Conservation (phyloP, 78 protist genomes). For the Dictyostelium intermedium region DNA sequence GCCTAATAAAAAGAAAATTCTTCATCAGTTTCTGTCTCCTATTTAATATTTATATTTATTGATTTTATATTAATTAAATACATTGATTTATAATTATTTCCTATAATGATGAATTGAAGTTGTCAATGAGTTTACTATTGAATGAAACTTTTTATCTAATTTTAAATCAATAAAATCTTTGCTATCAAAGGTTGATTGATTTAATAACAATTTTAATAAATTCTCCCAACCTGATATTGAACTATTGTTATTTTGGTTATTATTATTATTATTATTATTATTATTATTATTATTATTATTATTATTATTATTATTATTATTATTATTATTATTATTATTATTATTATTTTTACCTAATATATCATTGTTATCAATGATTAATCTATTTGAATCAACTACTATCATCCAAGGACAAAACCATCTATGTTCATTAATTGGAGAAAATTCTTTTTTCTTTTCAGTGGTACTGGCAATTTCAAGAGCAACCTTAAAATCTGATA, state of each 20-base stretch:
- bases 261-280: not conserved
- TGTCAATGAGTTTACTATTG: not conserved
- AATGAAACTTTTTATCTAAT: not conserved
- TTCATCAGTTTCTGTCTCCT: too few species aligned
- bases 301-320: not conserved
- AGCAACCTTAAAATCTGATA: not conserved
- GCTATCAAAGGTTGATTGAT: slow-evolving; percentile 8
- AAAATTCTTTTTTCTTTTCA: not conserved
- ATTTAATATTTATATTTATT: too few species aligned
- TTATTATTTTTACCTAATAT: not conserved
- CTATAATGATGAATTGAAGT: not conserved
- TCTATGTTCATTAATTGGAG: slow-evolving; percentile 58
- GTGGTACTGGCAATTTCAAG: not conserved
- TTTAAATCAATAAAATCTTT: not conserved
- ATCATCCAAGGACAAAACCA: slow-evolving; percentile 81
- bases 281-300: not conserved
- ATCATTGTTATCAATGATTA: not conserved
- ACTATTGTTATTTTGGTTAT: not conserved
- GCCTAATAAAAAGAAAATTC: too few species aligned
- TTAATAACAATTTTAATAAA: slow-evolving; percentile 19
- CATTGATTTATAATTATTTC: not conserved
- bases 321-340: not conserved
- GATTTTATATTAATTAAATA: too few species aligned
- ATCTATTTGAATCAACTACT: not conserved
- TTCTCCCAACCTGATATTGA: slow-evolving; percentile 30